Conservation (phyloP, 257 asterid genomes). For the Solanum boliviense region DNA sequence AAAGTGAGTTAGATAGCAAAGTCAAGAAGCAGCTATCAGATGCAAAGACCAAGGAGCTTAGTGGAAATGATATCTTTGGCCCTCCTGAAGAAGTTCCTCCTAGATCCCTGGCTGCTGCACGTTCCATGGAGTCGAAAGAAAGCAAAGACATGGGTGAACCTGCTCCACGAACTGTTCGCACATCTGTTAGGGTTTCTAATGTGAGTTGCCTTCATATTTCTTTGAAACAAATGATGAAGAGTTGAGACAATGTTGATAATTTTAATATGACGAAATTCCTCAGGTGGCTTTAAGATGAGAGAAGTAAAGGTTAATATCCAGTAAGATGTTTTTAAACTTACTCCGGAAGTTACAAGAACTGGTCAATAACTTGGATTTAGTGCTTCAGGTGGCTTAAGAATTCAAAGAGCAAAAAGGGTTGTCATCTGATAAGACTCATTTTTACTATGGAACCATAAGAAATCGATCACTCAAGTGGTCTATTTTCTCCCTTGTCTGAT, state of each 20-base stretch:
- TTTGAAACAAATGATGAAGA: not conserved
- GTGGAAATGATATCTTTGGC: slow-evolving; percentile 86
- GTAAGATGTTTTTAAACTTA: not conserved
- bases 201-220: slow-evolving; percentile 34
- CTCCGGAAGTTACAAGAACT: not conserved
- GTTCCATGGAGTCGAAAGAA: slow-evolving; percentile 46
- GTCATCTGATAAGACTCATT: not conserved
- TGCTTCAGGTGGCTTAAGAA: not conserved
- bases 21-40: slow-evolving; percentile 51
- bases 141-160: slow-evolving; percentile 61
- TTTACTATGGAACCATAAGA: not conserved
- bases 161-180: slow-evolving; percentile 61
- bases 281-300: not conserved
- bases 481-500: not conserved
- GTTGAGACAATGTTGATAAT: not conserved
- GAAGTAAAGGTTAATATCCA: not conserved
- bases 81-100: slow-evolving; percentile 69
- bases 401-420: not conserved
- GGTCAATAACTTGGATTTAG: not conserved
- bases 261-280: not conserved
- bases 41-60: slow-evolving; percentile 78
- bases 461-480: not conserved
- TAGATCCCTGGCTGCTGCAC: slow-evolving; percentile 46
- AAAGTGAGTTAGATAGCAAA: slow-evolving; percentile 49
- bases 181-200: slow-evolving; percentile 85